Base-by-base conservation (phyloP, 306 rosid genomes). In the Argentina anserina region DNA sequence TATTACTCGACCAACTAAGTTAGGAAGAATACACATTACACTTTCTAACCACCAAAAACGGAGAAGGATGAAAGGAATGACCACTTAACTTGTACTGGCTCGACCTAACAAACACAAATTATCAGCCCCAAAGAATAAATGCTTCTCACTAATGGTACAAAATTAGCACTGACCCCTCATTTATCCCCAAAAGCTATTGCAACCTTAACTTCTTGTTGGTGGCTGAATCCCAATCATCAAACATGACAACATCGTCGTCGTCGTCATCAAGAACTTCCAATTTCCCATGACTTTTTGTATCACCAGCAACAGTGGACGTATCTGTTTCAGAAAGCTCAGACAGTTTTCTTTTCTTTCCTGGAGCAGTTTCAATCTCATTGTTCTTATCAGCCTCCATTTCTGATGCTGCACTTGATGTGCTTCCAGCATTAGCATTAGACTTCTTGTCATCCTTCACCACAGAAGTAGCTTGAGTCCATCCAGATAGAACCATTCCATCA, bases 401-500 rank as follows among this genome's bases (percentile, higher is more conserved):
- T 26, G 74, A 49, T 26, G 83, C 61, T 26, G 83, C 61, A 55
- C 70, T 79, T 28, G 91, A 85, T 45, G 87, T 36, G 88, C 86
- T 86, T 66, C 79, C 89, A 47, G 91, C 96, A 71, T 83, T 88
- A 79, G 74, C 80, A 28, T 63, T 65, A 46, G 95, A 52, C 73
- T 88, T 84, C 72, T 75, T 68, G 20, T 78, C 89, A 42, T 84
- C 81, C 62, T 73, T 83, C 18, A 83, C 96, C 72, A 77, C 76
- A 10, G 88, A 56, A 60, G 83, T 80, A 42, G 93, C 82, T 84
- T 80, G 89, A 65, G 83, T 86, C 97, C 97, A 95, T 78, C 99
- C 99, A 41, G 86, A 76, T 65, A 95, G 96, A 78, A 95, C 85
- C 97, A 95, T 86, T 55, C 89, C 97, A 76, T 95, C 97, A 29